Conservation (phyloP, 75 land plant genomes). For the Sequoiadendron giganteum region DNA sequence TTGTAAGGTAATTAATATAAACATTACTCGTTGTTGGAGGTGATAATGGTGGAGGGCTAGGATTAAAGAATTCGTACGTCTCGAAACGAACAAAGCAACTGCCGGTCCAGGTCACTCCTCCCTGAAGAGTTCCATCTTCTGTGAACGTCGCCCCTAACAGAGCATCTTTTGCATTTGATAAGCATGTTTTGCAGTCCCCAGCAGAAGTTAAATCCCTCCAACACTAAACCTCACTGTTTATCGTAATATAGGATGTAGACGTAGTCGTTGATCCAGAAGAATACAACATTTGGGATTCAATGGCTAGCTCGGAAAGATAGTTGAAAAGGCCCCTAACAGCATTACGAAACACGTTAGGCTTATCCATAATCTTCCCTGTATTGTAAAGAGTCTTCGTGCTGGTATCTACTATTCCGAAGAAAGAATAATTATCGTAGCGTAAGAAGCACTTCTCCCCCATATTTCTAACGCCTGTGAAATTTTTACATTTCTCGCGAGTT, state of each 20-base stretch:
- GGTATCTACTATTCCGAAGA: no score
- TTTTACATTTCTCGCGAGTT: no score
- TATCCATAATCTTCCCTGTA: no score
- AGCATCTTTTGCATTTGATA: not conserved
- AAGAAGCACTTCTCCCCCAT: no score
- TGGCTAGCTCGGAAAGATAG: not conserved
- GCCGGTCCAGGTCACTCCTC: not conserved
- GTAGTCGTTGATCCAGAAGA: not conserved
- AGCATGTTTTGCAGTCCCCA: not conserved
- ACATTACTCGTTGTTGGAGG: not conserved
- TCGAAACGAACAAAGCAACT: not conserved
- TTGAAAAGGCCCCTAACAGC: not conserved
- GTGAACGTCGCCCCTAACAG: not conserved
- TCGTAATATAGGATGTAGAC: not conserved
- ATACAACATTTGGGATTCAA: not conserved
- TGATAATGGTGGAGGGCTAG: not conserved
- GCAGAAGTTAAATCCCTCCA: not conserved
- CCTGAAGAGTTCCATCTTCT: not conserved
- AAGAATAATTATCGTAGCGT: no score
- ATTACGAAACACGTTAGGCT: not conserved
- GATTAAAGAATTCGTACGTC: not conserved
- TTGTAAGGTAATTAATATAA: not conserved
- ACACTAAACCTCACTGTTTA: not conserved
- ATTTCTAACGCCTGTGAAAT: no score
- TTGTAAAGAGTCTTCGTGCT: no score